These are phyloP conservation scores for Fraxinus quadrangulata DNA, from an alignment of 257 asterid species.

Conservation along the genomic window DNA sequence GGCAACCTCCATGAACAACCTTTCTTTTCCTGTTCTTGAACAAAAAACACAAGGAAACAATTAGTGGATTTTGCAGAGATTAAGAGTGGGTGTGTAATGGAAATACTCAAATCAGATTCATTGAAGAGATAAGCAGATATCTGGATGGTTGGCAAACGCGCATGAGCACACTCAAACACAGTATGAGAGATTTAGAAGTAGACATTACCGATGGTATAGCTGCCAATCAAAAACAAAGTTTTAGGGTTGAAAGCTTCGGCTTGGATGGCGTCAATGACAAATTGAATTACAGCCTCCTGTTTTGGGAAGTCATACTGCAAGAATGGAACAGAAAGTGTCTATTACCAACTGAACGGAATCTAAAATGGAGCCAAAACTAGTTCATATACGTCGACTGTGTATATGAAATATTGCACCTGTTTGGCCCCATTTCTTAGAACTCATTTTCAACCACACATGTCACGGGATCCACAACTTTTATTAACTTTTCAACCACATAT, in stretches of 20 bases:
- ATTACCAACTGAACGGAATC: conserved; percentile 10
- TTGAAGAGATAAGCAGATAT: not conserved
- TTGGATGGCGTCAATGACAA: conserved; percentile 92
- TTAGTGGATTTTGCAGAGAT: not conserved
- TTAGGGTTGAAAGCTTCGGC: conserved; percentile 92
- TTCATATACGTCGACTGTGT: not conserved
- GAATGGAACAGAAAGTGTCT: conserved; percentile 17
- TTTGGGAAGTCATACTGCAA: conserved; percentile 95
- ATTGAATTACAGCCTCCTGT: conserved; percentile 85
- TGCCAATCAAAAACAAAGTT: conserved; percentile 88
- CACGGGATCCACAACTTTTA: too few relatives aligned
- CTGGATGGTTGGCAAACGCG: not conserved
- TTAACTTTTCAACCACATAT: too few relatives aligned
- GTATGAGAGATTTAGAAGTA: conserved; percentile 14
- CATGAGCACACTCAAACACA: not conserved
- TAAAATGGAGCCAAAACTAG: not conserved
- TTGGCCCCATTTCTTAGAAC: too few relatives aligned
- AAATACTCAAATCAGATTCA: not conserved
- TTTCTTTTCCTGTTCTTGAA: conserved; percentile 72
- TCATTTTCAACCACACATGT: too few relatives aligned
- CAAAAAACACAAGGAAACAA: conserved; percentile 4
- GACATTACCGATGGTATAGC: conserved; percentile 87
- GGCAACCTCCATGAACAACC: conserved; percentile 83
- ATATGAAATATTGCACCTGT: not conserved
- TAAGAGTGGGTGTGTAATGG: not conserved